These are phyloP conservation scores for Daldinia bambusicola DNA, from an alignment of 495 filamentous ascomycete species.

Conservation along the genomic window DNA sequence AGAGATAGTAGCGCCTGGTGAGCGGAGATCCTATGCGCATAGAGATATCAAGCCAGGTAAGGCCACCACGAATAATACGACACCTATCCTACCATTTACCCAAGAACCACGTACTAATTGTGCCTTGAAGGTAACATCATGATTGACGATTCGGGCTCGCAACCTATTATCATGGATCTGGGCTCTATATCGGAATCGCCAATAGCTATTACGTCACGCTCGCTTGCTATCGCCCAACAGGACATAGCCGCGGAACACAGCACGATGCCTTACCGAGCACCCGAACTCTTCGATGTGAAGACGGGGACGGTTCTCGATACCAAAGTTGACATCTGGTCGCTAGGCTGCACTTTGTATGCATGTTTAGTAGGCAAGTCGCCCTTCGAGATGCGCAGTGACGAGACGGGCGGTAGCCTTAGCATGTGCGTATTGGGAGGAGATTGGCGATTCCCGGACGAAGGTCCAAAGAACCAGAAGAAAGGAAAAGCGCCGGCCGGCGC, in stretches of 20 bases:
- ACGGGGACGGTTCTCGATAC: slow-evolving; percentile 92
- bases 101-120: slow-evolving; percentile 27
- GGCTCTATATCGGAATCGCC: slow-evolving; percentile 90
- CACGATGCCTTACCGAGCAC: slow-evolving; percentile 98
- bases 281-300: slow-evolving; percentile 97
- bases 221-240: slow-evolving; percentile 88
- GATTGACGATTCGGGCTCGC: slow-evolving; percentile 86
- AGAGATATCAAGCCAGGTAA: slow-evolving; percentile 96
- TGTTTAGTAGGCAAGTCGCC: slow-evolving; percentile 95
- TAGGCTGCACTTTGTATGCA: slow-evolving; percentile 95
- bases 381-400: slow-evolving; percentile 93
- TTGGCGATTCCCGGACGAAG: slow-evolving; percentile 93
- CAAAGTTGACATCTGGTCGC: slow-evolving; percentile 97
- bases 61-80: slow-evolving; percentile 30
- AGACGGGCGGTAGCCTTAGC: slow-evolving; percentile 92
- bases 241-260: slow-evolving; percentile 95
- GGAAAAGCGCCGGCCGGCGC: slow-evolving; percentile 60
- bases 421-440: slow-evolving; percentile 92
- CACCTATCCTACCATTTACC: not conserved
- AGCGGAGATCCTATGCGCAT: slow-evolving; percentile 86
- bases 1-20: slow-evolving; percentile 75
- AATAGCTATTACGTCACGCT: slow-evolving; percentile 91
- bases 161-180: slow-evolving; percentile 97
- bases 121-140: slow-evolving; percentile 83
- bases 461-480: slow-evolving; percentile 64